phyloP scores from a whole-genome alignment of 1,284 basidiomycete genomes.

The Microbotryum silenes-acaulis region DNA sequence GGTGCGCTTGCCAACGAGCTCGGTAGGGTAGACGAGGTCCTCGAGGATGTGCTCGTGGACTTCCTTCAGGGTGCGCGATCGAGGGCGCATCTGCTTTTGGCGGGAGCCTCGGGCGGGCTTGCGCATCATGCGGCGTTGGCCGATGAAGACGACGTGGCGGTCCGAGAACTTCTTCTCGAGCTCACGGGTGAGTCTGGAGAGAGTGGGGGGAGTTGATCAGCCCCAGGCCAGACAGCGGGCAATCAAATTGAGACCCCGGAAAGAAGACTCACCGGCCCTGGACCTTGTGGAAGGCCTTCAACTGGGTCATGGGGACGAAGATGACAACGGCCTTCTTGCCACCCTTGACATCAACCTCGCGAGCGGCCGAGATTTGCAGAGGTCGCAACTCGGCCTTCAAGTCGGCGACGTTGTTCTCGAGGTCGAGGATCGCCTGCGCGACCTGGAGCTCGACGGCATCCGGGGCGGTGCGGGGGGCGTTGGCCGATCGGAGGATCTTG shows the following conservation, averaged over 20 bases:
- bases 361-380: constrained; percentile 94
- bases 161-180: constrained; percentile 99
- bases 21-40: constrained; percentile 94
- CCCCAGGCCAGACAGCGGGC: no score
- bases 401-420: constrained; percentile 96
- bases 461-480: constrained; percentile 80
- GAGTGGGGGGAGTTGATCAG: constrained; percentile 6
- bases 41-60: constrained; percentile 98
- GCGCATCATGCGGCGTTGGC: constrained; percentile 95
- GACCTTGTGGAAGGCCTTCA: constrained; percentile 98
- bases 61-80: constrained; percentile 90
- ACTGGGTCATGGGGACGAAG: constrained; percentile 94
- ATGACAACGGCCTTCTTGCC: constrained; percentile 99
- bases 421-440: constrained; percentile 93
- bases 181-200: constrained; percentile 82
- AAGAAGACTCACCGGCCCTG: constrained; percentile 58
- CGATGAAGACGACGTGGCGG: constrained; percentile 96
- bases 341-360: constrained; percentile 97
- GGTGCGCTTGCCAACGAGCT: constrained; percentile 97
- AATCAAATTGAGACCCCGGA: no score
- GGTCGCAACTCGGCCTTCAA: constrained; percentile 92
- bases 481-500: constrained; percentile 76
- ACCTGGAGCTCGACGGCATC: constrained; percentile 88
- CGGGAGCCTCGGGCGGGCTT: constrained; percentile 92
- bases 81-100: constrained; percentile 91